Base-by-base conservation (phyloP, 176 grass and related monocot genomes). In the Bolboschoenus planiculmis region DNA sequence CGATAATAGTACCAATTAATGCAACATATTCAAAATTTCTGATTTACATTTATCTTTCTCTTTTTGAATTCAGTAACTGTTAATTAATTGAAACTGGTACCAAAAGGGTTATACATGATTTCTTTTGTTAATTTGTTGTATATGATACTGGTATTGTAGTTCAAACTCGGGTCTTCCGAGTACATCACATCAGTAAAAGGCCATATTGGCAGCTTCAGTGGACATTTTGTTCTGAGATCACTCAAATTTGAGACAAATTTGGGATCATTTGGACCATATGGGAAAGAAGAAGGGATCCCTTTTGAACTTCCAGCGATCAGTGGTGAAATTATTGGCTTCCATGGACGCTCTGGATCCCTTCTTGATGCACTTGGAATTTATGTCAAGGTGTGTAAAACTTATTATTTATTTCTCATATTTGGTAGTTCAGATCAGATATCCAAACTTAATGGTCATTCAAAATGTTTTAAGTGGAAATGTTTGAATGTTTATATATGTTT, bases 301-400 rank as follows among this genome's bases (percentile, higher is more conserved):
- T 94, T 94, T 81, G 34, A 75, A 33, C 87, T 89, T 13, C 82
- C 89, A 1, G 89, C 83, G 1, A 73, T 63, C 11, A 63, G n/a
- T 46, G 83, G 82, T 55, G 83, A 76, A 68, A 94, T 94, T 59
- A 60, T 94, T 31, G 87, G 84, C 59, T 94, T 94, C 71, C 80
- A 87, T 61, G 85, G 37, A 30, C 87, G 83, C 36, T 90, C 88
- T 13, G 83, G 79, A 5, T 43, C 42, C 35, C 71, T 53, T 63
- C 85, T 91, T 56, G 73, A 89, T 34, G 85, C 89, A 21, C 20
- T 88, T 29, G 87, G 89, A 37, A 67, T 85, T 23, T 91, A 89
- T 77, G 84, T 88, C 30, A 83, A 56, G 84, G 57, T 64, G 15
- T 4, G n/a, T 73, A 44, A 4, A 74, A n/a, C n/a, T 15, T 47